phyloP scores from a whole-genome alignment of 1,139 yeast species.

The Saccharomycopsis crataegensis region DNA sequence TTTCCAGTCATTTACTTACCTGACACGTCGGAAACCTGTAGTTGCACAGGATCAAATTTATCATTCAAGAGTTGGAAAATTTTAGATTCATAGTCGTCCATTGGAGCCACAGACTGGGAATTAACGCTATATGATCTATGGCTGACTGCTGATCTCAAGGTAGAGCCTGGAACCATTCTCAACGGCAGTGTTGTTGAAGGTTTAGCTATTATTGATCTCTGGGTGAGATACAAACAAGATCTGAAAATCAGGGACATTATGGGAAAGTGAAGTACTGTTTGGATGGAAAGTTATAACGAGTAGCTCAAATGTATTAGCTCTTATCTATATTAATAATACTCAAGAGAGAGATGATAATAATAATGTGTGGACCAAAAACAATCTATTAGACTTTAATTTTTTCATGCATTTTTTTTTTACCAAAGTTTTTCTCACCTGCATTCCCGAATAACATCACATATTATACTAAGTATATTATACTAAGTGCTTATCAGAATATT shows the following conservation, averaged over 20 bases:
- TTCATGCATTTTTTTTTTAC: background rate
- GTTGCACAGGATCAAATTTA: conserved; percentile 37
- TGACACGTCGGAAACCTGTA: conserved; percentile 49
- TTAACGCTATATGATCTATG: conserved; percentile 11
- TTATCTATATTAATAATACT: no score
- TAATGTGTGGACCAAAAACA: no score
- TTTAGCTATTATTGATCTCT: background rate
- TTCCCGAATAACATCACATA: background rate
- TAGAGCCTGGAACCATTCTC: background rate
- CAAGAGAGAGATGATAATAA: no score
- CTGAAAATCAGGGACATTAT: no score
- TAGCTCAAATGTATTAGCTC: no score
- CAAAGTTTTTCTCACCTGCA: background rate
- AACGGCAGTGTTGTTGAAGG: background rate
- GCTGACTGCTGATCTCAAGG: background rate
- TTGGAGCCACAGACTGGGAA: conserved; percentile 20
- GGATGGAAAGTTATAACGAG: no score
- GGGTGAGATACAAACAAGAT: no score
- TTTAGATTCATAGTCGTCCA: conserved; percentile 47
- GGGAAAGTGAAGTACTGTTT: no score
- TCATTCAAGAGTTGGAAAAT: conserved; percentile 38
- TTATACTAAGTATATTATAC: no score
- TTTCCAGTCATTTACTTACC: conserved; percentile 3
- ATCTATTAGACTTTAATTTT: background rate
- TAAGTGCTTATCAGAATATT: no score